Evolutionary conservation across 768 basidiomycete species (phyloP).

Genomic region (Harrya chromipes): DNA sequence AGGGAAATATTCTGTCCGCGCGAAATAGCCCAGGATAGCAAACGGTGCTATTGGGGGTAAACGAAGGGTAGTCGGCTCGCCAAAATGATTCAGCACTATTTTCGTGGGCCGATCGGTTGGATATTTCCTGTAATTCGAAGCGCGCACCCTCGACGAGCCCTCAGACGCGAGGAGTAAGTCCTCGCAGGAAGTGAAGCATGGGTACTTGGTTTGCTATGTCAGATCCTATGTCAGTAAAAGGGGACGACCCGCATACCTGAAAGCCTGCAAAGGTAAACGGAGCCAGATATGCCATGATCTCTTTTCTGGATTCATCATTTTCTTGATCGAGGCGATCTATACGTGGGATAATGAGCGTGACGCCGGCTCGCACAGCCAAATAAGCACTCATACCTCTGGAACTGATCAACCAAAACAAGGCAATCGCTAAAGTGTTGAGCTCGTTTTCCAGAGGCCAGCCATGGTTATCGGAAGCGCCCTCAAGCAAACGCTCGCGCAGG

Average conservation of each 20-base stretch:
- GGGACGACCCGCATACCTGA: conserved; percentile 36
- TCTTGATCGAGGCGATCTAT: conserved; percentile 32
- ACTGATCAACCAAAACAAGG: conserved; percentile 47
- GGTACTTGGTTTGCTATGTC: conserved; percentile 22
- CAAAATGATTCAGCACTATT: conserved; percentile 43
- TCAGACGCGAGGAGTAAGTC: conserved; percentile 25
- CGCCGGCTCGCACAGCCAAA: background rate
- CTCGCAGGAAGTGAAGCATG: conserved; percentile 41
- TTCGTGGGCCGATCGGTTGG: conserved; percentile 30
- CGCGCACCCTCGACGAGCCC: conserved; percentile 9
- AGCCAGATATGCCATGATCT: conserved; percentile 36
- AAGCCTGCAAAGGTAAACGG: conserved; percentile 50
- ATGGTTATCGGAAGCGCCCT: conserved; percentile 35
- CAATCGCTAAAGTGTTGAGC: conserved; percentile 43
- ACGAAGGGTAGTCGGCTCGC: conserved; percentile 30
- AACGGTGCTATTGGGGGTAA: conserved; percentile 45
- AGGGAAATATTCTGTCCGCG: conserved; percentile 35
- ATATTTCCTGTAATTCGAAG: conserved; percentile 26
- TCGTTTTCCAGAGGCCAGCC: conserved; percentile 51
- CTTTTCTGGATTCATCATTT: conserved; percentile 28
- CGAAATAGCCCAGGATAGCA: conserved; percentile 48
- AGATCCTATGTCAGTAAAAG: conserved; percentile 2
- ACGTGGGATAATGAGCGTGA: background rate
- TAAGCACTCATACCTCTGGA: conserved; percentile 23
- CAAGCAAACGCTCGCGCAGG: conserved; percentile 39